Percentiles rank a stretch among this genome's conserved stretches.
phyloP scores from a whole-genome alignment of 805 yeast species.

The Lachancea thermotolerans region DNA sequence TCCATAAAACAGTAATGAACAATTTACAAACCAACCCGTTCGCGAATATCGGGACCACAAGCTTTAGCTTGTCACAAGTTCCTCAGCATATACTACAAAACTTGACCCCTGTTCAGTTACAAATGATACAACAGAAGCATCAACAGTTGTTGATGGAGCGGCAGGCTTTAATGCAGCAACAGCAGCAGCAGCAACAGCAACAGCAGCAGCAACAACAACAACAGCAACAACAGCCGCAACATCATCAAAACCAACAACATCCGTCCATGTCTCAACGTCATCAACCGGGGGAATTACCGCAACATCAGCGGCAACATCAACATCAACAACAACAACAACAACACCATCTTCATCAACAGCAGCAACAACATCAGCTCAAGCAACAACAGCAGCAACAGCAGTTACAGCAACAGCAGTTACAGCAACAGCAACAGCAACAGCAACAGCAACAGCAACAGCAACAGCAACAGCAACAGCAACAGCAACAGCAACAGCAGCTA shows the following conservation, averaged over 20 bases:
- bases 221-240: neutral
- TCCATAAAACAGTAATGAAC: conserved; percentile 5
- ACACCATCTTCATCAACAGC: conserved; percentile 2
- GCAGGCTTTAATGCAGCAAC: conserved; percentile 20
- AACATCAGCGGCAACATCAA: neutral
- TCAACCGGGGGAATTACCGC: neutral
- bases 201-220: conserved; percentile 1
- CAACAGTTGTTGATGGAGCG: conserved; percentile 28
- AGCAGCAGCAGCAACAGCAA: conserved; percentile 11
- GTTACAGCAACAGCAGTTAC: conserved; percentile 7
- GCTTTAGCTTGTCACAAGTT: conserved; percentile 29
- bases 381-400: conserved; percentile 7
- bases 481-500: conserved; percentile 9
- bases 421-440: conserved; percentile 5
- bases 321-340: neutral
- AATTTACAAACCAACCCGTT: conserved; percentile 17
- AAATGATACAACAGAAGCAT: conserved; percentile 31
- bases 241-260: neutral
- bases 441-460: neutral
- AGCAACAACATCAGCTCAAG: neutral
- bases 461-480: conserved; percentile 6
- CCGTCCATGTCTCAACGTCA: too few species aligned
- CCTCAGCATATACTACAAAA: conserved; percentile 30
- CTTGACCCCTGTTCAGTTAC: conserved; percentile 28
- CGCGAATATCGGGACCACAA: conserved; percentile 31